Base-by-base conservation (phyloP, 768 basidiomycete genomes). In the Russula emetica region DNA sequence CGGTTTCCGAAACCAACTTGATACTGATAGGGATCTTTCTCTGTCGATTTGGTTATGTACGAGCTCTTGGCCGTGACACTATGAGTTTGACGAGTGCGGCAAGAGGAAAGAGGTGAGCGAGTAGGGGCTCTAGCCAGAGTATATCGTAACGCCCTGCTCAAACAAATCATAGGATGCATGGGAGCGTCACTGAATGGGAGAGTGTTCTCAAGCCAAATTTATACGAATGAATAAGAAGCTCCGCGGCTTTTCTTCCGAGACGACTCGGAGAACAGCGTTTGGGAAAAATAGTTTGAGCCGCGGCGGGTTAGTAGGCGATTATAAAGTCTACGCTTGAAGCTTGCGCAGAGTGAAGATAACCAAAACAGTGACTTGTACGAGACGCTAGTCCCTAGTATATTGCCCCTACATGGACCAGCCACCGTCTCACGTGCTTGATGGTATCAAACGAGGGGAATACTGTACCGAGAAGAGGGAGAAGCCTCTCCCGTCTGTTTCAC, bases 1-100 rank as follows among this genome's bases (percentile, higher is more conserved):
- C 76, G 74, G 62, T 84, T 84, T 3, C 83, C 83, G 60, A 85
- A 85, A 7, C 84, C 83, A 5, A 81, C 78, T 68, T 84, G 83
- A 68, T 86, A 85, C 24, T 68, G 68, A 70, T 85, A 84, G 0
- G 83, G 83, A 62, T 85, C 84, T 52, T 77, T 72, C 51, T 77
- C 74, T 14, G 73, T 70, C 6, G 80, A 70, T 22, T 64, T 62
- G 5, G 78, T 78, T 8, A 74, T 61, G 64, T 78, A 80, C 1
- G 78, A 66, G 14, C 72, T 64, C 61, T 72, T 73, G 30, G 80
- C 80, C 44, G 80, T 76, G 7, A 79, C 77, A 55, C n/a, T 66
- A 28, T 66, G 50, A 7, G 5, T 45, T 36, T 45, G 32, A 36
- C 50, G 56, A 26, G 8, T 5, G n/a, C 30, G 40, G 20, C 16